Conservation (phyloP, 441 rosid genomes). For the Euphorbia celastroides region DNA sequence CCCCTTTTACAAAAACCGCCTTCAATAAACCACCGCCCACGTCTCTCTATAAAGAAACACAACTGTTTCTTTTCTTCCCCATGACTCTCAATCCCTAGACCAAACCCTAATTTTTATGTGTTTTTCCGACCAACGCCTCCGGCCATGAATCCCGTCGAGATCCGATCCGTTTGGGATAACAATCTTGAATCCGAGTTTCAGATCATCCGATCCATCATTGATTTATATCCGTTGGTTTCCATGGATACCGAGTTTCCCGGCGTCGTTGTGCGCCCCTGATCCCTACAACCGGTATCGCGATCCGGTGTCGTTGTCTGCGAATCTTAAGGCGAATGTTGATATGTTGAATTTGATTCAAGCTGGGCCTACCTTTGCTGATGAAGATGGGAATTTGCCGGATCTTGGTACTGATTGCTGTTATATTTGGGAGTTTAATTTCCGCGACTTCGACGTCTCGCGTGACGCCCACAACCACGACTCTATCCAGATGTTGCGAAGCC, state of each 20-base stretch:
- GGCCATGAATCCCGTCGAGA: slow-evolving; percentile 17
- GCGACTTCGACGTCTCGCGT: slow-evolving; percentile 41
- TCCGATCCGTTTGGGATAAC: slow-evolving; percentile 45
- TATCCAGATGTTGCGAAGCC: slow-evolving; percentile 44
- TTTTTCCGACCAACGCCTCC: slow-evolving; percentile 10
- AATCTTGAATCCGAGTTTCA: slow-evolving; percentile 40
- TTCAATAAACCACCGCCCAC: background rate
- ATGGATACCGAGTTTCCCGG: slow-evolving; percentile 78
- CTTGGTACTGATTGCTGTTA: slow-evolving; percentile 33
- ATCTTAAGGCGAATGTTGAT: slow-evolving; percentile 57
- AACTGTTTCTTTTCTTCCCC: background rate
- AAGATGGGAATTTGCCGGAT: slow-evolving; percentile 47
- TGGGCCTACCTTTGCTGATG: slow-evolving; percentile 49
- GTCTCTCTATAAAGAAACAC: background rate
- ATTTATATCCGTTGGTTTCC: slow-evolving; percentile 37
- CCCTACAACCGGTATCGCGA: slow-evolving; percentile 20
- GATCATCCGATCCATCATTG: slow-evolving; percentile 39
- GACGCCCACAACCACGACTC: slow-evolving; percentile 50
- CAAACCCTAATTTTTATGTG: background rate
- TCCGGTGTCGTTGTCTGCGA: slow-evolving; percentile 27
- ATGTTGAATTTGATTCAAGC: slow-evolving; percentile 51
- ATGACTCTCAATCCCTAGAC: background rate
- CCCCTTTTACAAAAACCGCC: background rate
- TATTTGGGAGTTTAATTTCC: slow-evolving; percentile 66
- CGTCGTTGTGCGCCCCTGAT: slow-evolving; percentile 33